Evolutionary conservation across 495 filamentous ascomycete species (phyloP), one percentile per base, ranked within the genome.

Genomic region (Parathielavia hyrcaniae): DNA sequence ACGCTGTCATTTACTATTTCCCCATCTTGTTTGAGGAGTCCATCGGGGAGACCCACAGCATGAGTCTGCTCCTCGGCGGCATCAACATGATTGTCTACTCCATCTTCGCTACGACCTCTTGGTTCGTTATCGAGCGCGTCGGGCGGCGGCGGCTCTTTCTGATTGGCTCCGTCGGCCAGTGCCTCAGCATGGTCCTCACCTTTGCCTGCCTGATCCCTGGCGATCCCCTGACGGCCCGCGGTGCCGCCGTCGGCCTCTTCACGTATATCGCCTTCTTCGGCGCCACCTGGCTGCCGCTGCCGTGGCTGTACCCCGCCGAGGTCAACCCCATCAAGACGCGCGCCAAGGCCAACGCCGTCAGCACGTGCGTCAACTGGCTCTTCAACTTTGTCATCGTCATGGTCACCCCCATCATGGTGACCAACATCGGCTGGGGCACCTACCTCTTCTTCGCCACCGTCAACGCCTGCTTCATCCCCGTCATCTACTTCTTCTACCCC

Each of bases 1-100:
- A 91, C 57, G 87, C 87, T 13, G 86, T 89, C 62, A 91, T 90
- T 66, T 93, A 93, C 77, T 91, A 87, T 72, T 86, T 87, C 60
- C 86, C 88, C 0, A 79, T 91, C 41, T 79, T 93, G 0, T 89
- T 91, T 72, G 68, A 90, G 71, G 67, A 77, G 12, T 84, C 82
- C 19, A 82, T 91, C 61, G 60, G 71, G 19, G 73, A 80, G 60
- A 68, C 65, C 1, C 78, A 84, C 60, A 79, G 80, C 53, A 77
- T 90, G 61, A 78, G 83, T 14, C 69, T 91, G 12, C 74, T 92
- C 14, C 73, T 92, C 7, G 88, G 88, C 38, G 89, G 88, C 66
- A 80, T 91, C 40, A 91, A 89, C 74, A 85, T 89, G 77, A 79
- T 89, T 22, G 83, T 91, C 34, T 92, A 95, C 67, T 76, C 86